These are phyloP conservation scores for Rhinocladiella similis DNA, from an alignment of 2,329 filamentous ascomycete species.

Conservation along the genomic window DNA sequence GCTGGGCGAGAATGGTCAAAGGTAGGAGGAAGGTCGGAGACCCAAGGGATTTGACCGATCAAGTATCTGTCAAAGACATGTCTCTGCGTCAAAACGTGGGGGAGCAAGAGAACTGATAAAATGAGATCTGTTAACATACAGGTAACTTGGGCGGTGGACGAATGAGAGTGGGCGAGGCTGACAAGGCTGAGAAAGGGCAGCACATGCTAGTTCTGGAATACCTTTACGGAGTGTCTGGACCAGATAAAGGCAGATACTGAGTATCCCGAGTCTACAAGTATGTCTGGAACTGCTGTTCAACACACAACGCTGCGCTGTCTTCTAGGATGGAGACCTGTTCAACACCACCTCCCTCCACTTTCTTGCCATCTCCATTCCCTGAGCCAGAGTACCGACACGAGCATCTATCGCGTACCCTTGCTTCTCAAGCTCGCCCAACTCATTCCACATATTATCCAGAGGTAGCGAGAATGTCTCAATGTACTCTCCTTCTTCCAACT, in stretches of 20 bases:
- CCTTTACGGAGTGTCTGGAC: too few relatives aligned
- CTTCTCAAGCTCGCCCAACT: constrained; percentile 65
- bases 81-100: neutral
- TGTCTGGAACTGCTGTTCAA: too few relatives aligned
- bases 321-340: constrained; percentile 9
- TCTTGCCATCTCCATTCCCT: constrained; percentile 74
- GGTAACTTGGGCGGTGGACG: neutral
- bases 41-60: neutral
- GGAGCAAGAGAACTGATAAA: neutral
- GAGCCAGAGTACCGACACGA: constrained; percentile 72
- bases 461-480: constrained; percentile 76
- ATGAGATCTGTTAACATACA: neutral
- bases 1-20: neutral
- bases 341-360: constrained; percentile 31
- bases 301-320: too few relatives aligned
- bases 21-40: neutral
- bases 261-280: too few relatives aligned
- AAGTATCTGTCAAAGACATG: neutral
- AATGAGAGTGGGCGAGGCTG: neutral
- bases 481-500: constrained; percentile 78
- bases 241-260: too few relatives aligned
- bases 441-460: constrained; percentile 62
- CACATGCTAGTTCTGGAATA: neutral
- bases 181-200: neutral
- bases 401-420: constrained; percentile 79